Evolutionary conservation across 2,329 filamentous ascomycete genomes (phyloP), one percentile per base, ranked within the genome.

Genomic region (Aspergillus sp.): DNA sequence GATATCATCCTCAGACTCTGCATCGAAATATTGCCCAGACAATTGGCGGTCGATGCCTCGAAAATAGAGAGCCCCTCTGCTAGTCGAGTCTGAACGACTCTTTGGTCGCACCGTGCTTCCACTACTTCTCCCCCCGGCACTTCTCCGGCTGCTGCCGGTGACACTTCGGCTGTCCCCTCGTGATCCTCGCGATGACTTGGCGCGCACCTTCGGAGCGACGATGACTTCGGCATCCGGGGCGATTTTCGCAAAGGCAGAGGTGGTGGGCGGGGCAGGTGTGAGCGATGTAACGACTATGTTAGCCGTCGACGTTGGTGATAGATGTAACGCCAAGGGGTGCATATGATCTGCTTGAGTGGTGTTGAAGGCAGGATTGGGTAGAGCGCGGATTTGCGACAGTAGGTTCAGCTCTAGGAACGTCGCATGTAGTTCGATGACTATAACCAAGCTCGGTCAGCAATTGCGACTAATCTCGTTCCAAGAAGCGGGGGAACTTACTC

Each of bases 351-450:
- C 73, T 26, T 81, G 79, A 26, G 80, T 80, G 29, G 81, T 80
- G 49, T 78, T 81, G 72, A 87, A 90, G 24, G 84, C 80, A 18
- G 94, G 94, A 74, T 97, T 98, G 24, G 94, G 94, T 22, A 99
- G 82, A 18, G 94, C 94, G 69, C 95, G 89, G 67, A 99, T 93
- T 78, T 99, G 95, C 49, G 89, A 90, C 32, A 96, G 82, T 55
- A 99, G 87, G 75, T 99, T 98, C 65, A 97, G 83, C 73, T 99
- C 95, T 54, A 99, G 82, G 71, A 98, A 99, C 16, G 90, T 95
- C 5, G 95, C 95, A 79, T 99, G 95, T 2, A 99, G 82, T 76
- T 99, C 95, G 68, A 99, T 98, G 69, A 98, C 83, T 84, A 64
- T 31, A 53, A n/a, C 12, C 52, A 51, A 39, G 18, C 32, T 49